A percentile compares a stretch with the other conserved stretches of the same genome.
These are phyloP conservation scores for Starmerella stigmatis DNA, from an alignment of 805 yeast genomes.

Conservation along the genomic window DNA sequence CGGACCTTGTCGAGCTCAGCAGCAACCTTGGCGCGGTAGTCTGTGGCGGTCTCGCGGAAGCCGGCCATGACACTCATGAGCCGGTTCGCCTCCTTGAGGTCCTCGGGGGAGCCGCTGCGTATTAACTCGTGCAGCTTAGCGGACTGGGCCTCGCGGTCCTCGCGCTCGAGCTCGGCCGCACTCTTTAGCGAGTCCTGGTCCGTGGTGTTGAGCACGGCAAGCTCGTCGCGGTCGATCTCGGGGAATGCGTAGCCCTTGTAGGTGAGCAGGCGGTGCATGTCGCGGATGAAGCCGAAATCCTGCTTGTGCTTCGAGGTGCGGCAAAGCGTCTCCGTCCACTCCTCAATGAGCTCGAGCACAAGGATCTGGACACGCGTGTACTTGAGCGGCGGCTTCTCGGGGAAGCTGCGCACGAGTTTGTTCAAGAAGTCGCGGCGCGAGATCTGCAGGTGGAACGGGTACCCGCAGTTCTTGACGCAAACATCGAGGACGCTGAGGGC, in stretches of 20 bases:
- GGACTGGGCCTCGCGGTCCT: conserved; percentile 82
- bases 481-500: conserved; percentile 73
- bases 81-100: conserved; percentile 89
- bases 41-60: conserved; percentile 67
- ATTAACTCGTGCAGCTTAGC: conserved; percentile 94
- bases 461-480: conserved; percentile 93
- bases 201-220: conserved; percentile 78
- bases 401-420: conserved; percentile 84
- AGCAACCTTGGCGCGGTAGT: conserved; percentile 65
- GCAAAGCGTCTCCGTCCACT: conserved; percentile 94
- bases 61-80: conserved; percentile 98
- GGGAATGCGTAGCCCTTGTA: conserved; percentile 93
- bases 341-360: conserved; percentile 82
- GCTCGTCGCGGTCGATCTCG: conserved; percentile 77
- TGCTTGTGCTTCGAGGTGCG: conserved; percentile 80
- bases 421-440: conserved; percentile 90
- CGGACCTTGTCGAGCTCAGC: conserved; percentile 76
- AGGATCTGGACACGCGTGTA: conserved; percentile 75
- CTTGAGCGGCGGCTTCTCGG: conserved; percentile 84
- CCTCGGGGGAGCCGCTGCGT: conserved; percentile 91
- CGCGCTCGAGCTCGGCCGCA: conserved; percentile 80
- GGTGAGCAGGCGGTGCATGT: conserved; percentile 83
- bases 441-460: conserved; percentile 90
- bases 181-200: conserved; percentile 62
- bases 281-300: conserved; percentile 83